Conservation (phyloP, 257 asterid species). For the Asclepias syriaca region DNA sequence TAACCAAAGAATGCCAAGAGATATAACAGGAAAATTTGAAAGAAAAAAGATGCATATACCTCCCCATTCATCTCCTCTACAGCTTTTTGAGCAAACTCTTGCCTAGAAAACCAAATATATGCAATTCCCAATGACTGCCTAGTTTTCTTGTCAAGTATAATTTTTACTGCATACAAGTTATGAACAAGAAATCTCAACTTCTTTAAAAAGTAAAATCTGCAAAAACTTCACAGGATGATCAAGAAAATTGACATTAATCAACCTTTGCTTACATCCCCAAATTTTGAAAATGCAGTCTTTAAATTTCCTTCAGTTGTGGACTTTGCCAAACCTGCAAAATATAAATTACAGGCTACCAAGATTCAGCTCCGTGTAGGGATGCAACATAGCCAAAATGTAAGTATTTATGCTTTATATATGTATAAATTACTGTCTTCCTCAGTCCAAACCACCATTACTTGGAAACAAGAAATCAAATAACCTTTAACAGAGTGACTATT, state of each 20-base stretch:
- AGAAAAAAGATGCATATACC: slow-evolving; percentile 20
- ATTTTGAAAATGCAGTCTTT: slow-evolving; percentile 35
- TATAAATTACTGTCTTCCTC: neutral
- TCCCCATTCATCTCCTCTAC: slow-evolving; percentile 48
- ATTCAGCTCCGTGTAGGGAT: neutral
- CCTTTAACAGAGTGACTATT: neutral
- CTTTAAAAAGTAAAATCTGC: neutral
- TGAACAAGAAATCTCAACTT: slow-evolving; percentile 1
- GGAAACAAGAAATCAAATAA: neutral
- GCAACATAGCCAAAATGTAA: neutral
- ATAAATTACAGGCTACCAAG: slow-evolving; percentile 8
- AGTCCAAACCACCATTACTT: neutral
- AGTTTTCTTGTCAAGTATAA: slow-evolving; percentile 38
- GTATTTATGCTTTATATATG: neutral
- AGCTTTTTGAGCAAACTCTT: slow-evolving; percentile 39
- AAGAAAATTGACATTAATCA: slow-evolving; percentile 1
- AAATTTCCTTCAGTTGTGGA: slow-evolving; percentile 42
- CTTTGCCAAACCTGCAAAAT: slow-evolving; percentile 37
- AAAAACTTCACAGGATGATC: neutral
- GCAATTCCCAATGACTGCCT: slow-evolving; percentile 50
- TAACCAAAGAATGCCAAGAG: neutral
- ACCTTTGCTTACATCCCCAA: slow-evolving; percentile 56
- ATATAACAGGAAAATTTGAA: neutral
- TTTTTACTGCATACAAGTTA: slow-evolving; percentile 33
- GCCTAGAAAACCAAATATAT: slow-evolving; percentile 43